Percentiles rank a stretch among this genome's conserved stretches.
These are phyloP conservation scores for Sphagnum magellanicum DNA, from an alignment of 228 moss, liverwort and hornwort species.

Conservation along the genomic window DNA sequence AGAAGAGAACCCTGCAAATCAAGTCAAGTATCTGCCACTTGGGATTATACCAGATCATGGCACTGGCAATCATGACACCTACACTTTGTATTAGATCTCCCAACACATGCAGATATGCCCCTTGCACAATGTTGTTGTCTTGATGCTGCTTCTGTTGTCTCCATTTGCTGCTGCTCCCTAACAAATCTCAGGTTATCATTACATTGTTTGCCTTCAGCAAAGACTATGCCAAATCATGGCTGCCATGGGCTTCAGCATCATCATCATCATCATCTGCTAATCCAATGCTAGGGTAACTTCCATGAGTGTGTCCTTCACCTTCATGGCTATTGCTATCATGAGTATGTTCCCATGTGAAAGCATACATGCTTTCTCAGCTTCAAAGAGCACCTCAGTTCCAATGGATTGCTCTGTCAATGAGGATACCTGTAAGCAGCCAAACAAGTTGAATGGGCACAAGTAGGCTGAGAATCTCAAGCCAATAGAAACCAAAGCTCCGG, in stretches of 20 bases:
- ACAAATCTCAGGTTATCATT: constrained; percentile 16
- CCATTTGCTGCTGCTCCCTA: constrained; percentile 14
- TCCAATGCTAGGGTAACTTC: constrained; percentile 1
- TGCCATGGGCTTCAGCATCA: constrained; percentile 2
- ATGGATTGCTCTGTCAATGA: constrained; percentile 62
- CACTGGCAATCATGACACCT: constrained; percentile 88
- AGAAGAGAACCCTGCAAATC: constrained; percentile 75
- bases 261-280: constrained; percentile 3
- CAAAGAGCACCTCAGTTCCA: too few species aligned
- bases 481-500: constrained; percentile 61
- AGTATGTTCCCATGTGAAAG: neutral
- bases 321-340: constrained; percentile 16
- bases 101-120: constrained; percentile 83
- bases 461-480: constrained; percentile 77
- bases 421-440: constrained; percentile 76
- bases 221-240: constrained; percentile 13
- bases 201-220: constrained; percentile 29
- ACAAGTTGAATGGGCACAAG: constrained; percentile 65
- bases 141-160: constrained; percentile 1
- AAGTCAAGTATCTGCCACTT: constrained; percentile 70
- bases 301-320: constrained; percentile 8
- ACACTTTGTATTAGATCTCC: constrained; percentile 92
- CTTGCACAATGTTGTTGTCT: constrained; percentile 72
- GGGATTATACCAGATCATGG: constrained; percentile 78
- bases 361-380: too few species aligned